A percentile compares a stretch with the other conserved stretches of the same genome.
Conservation (phyloP, 495 filamentous ascomycete species). For the Aspergillus mulundensis region DNA sequence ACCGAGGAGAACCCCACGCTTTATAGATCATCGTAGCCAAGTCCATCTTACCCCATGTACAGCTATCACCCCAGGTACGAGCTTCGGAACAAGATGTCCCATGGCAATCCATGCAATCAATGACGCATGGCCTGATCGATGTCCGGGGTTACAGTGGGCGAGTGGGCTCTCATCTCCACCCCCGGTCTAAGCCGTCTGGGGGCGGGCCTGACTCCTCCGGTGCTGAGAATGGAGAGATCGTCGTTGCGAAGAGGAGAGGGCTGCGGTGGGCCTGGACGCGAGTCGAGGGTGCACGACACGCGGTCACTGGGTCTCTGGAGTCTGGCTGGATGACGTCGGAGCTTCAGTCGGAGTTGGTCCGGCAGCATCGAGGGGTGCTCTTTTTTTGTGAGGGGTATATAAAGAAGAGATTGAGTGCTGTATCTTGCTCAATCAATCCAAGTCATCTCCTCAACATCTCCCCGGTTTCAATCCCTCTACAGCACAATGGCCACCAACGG, state of each 20-base stretch:
- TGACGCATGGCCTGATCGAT: not conserved
- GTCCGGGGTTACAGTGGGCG: not conserved
- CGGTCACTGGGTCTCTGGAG: not conserved
- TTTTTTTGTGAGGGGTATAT: no score
- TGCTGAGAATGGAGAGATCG: not conserved
- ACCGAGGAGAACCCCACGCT: not conserved
- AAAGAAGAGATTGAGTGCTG: no score
- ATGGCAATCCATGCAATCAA: not conserved
- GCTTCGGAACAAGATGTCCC: no score
- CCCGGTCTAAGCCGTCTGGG: not conserved
- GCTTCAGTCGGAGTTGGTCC: not conserved
- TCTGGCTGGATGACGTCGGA: not conserved
- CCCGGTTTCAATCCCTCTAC: not conserved
- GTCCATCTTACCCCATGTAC: no score
- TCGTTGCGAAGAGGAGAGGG: not conserved
- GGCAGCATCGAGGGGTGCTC: no score
- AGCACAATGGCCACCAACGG: not conserved
- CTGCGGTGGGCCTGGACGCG: no score
- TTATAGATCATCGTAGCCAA: not conserved
- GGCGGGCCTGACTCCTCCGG: not conserved
- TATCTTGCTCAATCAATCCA: no score
- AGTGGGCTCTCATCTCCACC: not conserved
- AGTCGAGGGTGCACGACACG: not conserved
- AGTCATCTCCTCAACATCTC: no score
- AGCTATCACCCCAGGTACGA: no score